Base-by-base conservation (phyloP, 1,284 basidiomycete genomes). In the Malassezia psittaci region DNA sequence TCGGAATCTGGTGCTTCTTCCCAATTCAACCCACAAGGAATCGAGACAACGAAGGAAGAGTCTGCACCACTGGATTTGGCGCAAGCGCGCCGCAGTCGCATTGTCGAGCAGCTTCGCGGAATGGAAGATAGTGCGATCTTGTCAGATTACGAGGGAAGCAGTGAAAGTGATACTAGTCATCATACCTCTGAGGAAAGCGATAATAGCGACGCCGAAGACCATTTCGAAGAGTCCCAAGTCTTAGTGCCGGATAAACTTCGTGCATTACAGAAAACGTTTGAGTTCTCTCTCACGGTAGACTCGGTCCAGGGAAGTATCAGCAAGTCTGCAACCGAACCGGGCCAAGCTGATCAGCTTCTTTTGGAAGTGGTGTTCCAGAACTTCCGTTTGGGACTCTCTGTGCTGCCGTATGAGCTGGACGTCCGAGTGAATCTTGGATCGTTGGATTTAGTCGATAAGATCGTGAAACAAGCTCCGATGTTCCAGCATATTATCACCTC, bases 241-340 rank as follows among this genome's bases (percentile, higher is more conserved):
- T 35, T 51, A 12, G 35, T 47, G 10, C 29, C 38, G 24, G 54
- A 56, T 36, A 44, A 51, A 41, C 44, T 83, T 84, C 60, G 37
- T 35, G 74, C 87, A 38, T 84, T 82, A 63, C 94, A 96, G 71
- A 85, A 86, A 67, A 81, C 82, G 1, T 89, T 98, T 64, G 88
- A 96, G 76, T 79, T 98, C 61, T 80, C 85, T 48, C 96, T 99
- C 76, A 79, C 84, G 36, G 96, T 98, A 37, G 88, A 90, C 54
- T 82, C 83, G 51, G 79, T 99, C n/a, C 81, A 86, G 51, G 89
- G 86, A 0, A 84, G 85, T 3, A 79, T 98, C 51, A 90, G 82
- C 68, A 88, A 87, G 61, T 82, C 83, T 2, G 77, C 77, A 19
- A 52, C 67, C 39, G 73, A 78, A 35, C 64, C 67, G 0, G 79